Evolutionary conservation across 805 yeast genomes (phyloP).

Genomic region (Teunomyces cretensis): DNA sequence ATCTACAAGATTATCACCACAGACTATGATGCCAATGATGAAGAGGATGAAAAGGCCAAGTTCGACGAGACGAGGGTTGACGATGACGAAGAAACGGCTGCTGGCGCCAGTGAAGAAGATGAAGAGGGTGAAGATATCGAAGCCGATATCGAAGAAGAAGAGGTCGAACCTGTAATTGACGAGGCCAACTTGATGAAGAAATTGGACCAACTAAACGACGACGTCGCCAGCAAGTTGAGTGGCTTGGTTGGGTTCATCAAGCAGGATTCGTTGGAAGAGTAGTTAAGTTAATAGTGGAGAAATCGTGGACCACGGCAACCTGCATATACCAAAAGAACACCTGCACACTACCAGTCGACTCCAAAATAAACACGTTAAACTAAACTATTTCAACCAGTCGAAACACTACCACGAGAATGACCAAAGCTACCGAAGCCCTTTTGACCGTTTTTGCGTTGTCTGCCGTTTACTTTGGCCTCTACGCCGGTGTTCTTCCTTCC

Average conservation of each 20-base stretch:
- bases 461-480: constrained; percentile 54
- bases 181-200: constrained; percentile 29
- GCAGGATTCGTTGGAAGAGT: constrained; percentile 25
- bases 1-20: constrained; percentile 44
- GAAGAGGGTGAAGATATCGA: constrained; percentile 20
- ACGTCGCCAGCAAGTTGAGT: constrained; percentile 29
- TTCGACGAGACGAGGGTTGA: constrained; percentile 13
- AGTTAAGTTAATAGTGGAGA: too few relatives aligned
- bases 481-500: constrained; percentile 54
- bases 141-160: constrained; percentile 9
- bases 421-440: constrained; percentile 64
- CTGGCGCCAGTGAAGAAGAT: constrained; percentile 22
- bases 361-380: constrained; percentile 7
- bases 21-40: constrained; percentile 28
- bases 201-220: constrained; percentile 35
- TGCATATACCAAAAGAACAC: not conserved
- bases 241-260: constrained; percentile 38
- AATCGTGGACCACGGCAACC: not conserved
- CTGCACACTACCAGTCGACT: not conserved
- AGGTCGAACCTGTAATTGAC: constrained; percentile 4
- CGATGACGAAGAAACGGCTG: constrained; percentile 16
- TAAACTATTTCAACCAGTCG: not conserved
- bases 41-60: constrained; percentile 15
- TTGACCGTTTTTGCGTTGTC: constrained; percentile 45
- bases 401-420: constrained; percentile 40